Evolutionary conservation across 495 filamentous ascomycete species (phyloP).

Genomic region (Usnea hakonensis): DNA sequence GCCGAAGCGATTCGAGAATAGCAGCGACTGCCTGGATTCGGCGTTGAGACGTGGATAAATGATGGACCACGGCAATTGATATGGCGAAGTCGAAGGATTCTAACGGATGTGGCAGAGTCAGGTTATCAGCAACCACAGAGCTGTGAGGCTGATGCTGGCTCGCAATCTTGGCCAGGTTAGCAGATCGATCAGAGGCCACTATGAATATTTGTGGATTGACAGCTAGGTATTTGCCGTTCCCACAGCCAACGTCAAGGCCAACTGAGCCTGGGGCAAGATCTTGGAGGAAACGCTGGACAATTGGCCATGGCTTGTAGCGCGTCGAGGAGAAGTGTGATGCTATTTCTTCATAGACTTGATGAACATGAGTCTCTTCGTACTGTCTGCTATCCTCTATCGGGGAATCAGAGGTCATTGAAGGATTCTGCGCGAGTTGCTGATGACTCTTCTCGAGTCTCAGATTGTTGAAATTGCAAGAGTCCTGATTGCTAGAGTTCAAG

Average conservation of each 20-base stretch:
- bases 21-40: slow-evolving; percentile 64
- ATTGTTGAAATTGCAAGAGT: neutral
- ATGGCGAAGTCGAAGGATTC: slow-evolving; percentile 83
- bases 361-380: slow-evolving; percentile 83
- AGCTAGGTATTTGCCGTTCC: slow-evolving; percentile 89
- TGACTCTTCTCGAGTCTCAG: neutral
- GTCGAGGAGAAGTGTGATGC: slow-evolving; percentile 92
- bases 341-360: slow-evolving; percentile 89
- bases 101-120: slow-evolving; percentile 59
- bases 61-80: slow-evolving; percentile 90
- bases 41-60: slow-evolving; percentile 75
- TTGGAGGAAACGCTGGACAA: slow-evolving; percentile 72
- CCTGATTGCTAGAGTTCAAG: no score
- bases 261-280: slow-evolving; percentile 62
- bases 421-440: neutral
- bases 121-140: slow-evolving; percentile 64
- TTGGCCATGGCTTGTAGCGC: slow-evolving; percentile 95
- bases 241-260: slow-evolving; percentile 82
- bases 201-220: slow-evolving; percentile 77
- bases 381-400: neutral
- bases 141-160: slow-evolving; percentile 52
- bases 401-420: neutral
- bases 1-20: slow-evolving; percentile 61
- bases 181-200: slow-evolving; percentile 76
- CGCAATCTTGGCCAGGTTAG: slow-evolving; percentile 69